Percentiles rank a stretch among this genome's conserved stretches.
phyloP scores from a whole-genome alignment of 768 basidiomycete species.

The Amanita inopinata region DNA sequence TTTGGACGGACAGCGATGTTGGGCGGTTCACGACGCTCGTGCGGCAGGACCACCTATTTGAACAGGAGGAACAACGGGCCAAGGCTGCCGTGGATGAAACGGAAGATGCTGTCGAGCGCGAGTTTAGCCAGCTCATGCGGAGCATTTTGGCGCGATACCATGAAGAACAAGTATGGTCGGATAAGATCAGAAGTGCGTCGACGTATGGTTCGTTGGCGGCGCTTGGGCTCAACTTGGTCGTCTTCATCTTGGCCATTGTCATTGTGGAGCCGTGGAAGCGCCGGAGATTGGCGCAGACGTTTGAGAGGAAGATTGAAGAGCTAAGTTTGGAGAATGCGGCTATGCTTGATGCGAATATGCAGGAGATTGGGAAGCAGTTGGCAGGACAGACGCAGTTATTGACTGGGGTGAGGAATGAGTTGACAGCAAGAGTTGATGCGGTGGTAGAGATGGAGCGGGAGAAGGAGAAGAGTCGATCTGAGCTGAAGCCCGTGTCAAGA shows the following conservation, averaged over 20 bases:
- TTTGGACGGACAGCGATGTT: conserved; percentile 90
- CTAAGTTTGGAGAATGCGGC: conserved; percentile 46
- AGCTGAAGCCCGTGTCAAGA: neutral
- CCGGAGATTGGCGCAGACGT: conserved; percentile 72
- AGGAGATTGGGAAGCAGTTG: conserved; percentile 37
- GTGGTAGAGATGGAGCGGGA: conserved; percentile 3
- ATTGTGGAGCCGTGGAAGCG: conserved; percentile 98
- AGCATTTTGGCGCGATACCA: conserved; percentile 88
- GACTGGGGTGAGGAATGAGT: conserved; percentile 17
- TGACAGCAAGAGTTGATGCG: conserved; percentile 12
- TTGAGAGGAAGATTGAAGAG: conserved; percentile 76
- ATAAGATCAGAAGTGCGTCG: conserved; percentile 93
- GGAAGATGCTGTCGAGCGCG: conserved; percentile 77
- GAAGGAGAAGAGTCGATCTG: conserved; percentile 5
- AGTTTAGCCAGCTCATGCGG: conserved; percentile 82
- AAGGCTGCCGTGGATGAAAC: conserved; percentile 57
- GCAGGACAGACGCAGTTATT: conserved; percentile 33
- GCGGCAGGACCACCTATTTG: conserved; percentile 79
- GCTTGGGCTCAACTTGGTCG: conserved; percentile 77
- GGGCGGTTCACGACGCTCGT: conserved; percentile 83
- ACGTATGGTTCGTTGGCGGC: conserved; percentile 88
- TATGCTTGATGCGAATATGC: conserved; percentile 38
- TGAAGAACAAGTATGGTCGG: conserved; percentile 98
- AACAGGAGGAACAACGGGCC: conserved; percentile 66
- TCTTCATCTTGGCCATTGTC: conserved; percentile 84